Conservation (phyloP, 371 early-diverging fungal species). For the Mortierella sp. region DNA sequence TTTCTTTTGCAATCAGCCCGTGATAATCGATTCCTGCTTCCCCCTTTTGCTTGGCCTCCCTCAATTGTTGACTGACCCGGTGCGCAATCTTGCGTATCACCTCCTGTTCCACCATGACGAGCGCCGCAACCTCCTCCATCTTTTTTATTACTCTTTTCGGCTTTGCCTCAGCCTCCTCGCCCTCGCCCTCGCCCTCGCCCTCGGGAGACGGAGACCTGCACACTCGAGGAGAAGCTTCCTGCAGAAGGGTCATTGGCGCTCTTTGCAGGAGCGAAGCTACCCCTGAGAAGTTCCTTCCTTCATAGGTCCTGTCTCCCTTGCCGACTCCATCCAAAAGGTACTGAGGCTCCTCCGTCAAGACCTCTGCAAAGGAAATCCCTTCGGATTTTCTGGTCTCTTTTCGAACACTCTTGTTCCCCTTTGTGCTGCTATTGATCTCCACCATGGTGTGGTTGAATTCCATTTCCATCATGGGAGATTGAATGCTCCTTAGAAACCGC, state of each 20-base stretch:
- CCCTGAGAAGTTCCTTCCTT: not conserved
- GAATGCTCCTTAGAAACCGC: constrained; percentile 35
- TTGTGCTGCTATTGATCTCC: not conserved
- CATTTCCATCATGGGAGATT: not conserved
- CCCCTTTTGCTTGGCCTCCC: constrained; percentile 29
- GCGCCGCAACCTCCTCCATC: not conserved
- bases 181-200: not conserved
- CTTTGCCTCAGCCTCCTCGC: not conserved
- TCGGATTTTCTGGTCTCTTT: not conserved
- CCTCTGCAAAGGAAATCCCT: not conserved
- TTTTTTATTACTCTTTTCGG: not conserved
- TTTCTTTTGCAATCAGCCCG: constrained; percentile 41
- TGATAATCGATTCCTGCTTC: constrained; percentile 20
- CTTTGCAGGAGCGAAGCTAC: not conserved
- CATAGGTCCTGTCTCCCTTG: not conserved
- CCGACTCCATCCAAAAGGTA: not conserved
- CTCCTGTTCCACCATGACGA: constrained; percentile 7
- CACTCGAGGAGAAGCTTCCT: not conserved
- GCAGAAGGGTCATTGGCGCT: not conserved
- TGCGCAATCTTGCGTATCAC: constrained; percentile 41
- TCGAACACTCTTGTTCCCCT: too few relatives aligned
- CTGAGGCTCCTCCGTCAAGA: not conserved
- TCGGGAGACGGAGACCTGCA: not conserved
- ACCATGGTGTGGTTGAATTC: not conserved
- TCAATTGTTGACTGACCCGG: constrained; percentile 39